Conservation (phyloP, 768 basidiomycete genomes). For the Cystoderma amianthinum region DNA sequence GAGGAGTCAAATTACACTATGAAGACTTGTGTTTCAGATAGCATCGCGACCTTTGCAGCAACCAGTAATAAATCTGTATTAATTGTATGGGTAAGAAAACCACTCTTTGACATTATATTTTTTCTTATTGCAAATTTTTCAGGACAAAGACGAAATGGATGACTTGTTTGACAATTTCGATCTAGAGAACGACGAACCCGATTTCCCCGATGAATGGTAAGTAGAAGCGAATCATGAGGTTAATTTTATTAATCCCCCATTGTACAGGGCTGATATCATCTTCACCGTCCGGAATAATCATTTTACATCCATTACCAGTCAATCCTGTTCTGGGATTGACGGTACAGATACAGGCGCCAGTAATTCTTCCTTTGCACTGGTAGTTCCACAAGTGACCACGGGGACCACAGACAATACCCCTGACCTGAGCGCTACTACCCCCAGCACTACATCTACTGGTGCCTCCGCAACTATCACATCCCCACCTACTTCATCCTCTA, state of each 20-base stretch:
- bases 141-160: constrained; percentile 4
- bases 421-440: not conserved
- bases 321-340: constrained; percentile 5
- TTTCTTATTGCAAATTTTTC: not conserved
- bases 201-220: constrained; percentile 3
- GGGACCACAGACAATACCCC: no score
- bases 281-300: constrained; percentile 3
- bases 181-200: constrained; percentile 5
- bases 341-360: constrained; percentile 3
- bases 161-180: constrained; percentile 7
- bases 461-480: not conserved
- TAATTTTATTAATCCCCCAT: no score
- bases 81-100: constrained; percentile 6
- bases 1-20: not conserved
- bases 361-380: not conserved
- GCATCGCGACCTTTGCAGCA: constrained; percentile 3
- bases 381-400: no score
- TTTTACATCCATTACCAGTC: constrained; percentile 1
- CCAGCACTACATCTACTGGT: not conserved
- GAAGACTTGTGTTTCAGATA: constrained; percentile 6
- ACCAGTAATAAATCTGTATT: constrained; percentile 5
- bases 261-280: constrained; percentile 5
- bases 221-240: no score
- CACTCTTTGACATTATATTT: not conserved
- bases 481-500: not conserved